Percentiles rank a stretch among this genome's conserved stretches.
phyloP scores from a whole-genome alignment of 345 rosid species.

The Citrus maxima region DNA sequence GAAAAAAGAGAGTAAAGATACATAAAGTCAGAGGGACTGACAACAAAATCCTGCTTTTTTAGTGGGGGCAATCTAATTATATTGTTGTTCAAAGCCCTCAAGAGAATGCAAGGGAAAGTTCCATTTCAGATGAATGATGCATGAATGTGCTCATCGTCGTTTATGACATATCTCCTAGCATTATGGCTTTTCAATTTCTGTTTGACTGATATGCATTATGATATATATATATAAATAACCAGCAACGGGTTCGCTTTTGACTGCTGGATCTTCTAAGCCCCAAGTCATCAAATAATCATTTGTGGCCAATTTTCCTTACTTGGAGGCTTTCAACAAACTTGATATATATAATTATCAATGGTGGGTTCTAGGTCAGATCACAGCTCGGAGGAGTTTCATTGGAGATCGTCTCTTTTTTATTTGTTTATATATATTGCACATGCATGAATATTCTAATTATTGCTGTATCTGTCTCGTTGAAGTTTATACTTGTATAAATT shows the following conservation, averaged over 20 bases:
- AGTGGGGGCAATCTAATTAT: neutral
- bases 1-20: neutral
- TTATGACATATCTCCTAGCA: neutral
- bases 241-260: neutral
- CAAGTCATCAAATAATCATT: neutral
- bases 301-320: neutral
- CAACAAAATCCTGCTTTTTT: neutral
- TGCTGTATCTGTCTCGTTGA: too few relatives aligned
- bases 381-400: neutral
- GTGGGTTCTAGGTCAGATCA: neutral
- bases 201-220: neutral
- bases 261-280: neutral
- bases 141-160: neutral
- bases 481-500: neutral
- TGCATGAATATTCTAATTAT: neutral
- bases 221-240: too few relatives aligned
- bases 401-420: neutral
- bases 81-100: neutral
- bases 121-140: conserved; percentile 1
- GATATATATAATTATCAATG: neutral
- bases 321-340: neutral
- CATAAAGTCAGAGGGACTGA: neutral
- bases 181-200: neutral
- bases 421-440: neutral
- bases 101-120: neutral